These are phyloP conservation scores for Fusarium albidum DNA, from an alignment of 2,329 filamentous ascomycete species.

Conservation along the genomic window DNA sequence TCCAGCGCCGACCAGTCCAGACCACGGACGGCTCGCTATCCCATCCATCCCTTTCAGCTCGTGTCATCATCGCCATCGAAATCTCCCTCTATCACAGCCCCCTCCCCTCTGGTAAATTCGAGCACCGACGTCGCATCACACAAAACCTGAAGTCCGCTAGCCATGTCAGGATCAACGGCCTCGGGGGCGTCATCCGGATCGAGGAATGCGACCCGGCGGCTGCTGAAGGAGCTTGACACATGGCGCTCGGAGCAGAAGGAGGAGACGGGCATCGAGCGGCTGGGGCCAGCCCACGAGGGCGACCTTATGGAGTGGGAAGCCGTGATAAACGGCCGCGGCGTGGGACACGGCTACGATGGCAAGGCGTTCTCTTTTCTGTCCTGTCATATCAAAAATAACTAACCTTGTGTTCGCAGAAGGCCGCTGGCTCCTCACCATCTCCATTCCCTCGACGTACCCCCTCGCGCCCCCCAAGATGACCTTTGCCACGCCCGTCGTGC, in stretches of 20 bases:
- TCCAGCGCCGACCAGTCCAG: background rate
- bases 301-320: slow-evolving; percentile 67
- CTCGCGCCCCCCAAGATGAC: slow-evolving; percentile 76
- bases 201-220: slow-evolving; percentile 61
- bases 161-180: slow-evolving; percentile 29
- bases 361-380: slow-evolving; percentile 19
- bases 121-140: slow-evolving; percentile 16
- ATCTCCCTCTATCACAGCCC: background rate
- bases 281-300: slow-evolving; percentile 62
- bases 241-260: slow-evolving; percentile 59
- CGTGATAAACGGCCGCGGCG: slow-evolving; percentile 65
- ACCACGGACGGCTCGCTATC: slow-evolving; percentile 2
- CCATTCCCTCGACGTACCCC: slow-evolving; percentile 81
- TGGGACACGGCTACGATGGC: slow-evolving; percentile 67
- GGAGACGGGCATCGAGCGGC: slow-evolving; percentile 65
- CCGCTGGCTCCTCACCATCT: slow-evolving; percentile 82
- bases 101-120: background rate
- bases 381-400: too few species aligned
- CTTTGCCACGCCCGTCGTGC: slow-evolving; percentile 86
- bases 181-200: slow-evolving; percentile 39
- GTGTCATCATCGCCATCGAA: too few species aligned
- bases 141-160: background rate
- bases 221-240: slow-evolving; percentile 65
- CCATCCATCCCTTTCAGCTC: too few species aligned
- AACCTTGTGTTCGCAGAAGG: slow-evolving; percentile 58